These are phyloP conservation scores for Groenewaldozyma sp. DNA, from an alignment of 1,139 yeast species.

Conservation along the genomic window DNA sequence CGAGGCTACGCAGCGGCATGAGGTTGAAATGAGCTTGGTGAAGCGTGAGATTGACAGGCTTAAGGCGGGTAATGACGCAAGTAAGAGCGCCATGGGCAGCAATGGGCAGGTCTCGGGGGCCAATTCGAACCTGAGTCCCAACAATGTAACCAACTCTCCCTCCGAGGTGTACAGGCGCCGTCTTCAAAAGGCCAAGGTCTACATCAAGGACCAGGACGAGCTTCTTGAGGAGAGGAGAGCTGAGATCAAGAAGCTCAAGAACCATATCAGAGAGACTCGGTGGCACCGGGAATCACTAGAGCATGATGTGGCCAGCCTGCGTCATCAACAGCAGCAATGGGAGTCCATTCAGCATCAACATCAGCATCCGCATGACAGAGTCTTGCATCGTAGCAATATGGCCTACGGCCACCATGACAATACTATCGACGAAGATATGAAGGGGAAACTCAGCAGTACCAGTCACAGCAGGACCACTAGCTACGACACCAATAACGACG, in stretches of 20 bases:
- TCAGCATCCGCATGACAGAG: conserved; percentile 4
- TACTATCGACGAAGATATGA: conserved; percentile 3
- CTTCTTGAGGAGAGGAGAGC: conserved; percentile 36
- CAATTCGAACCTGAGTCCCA: conserved; percentile 4
- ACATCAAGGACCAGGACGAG: conserved; percentile 36
- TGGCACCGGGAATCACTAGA: conserved; percentile 15
- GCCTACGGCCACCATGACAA: too few relatives aligned
- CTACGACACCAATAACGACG: conserved; percentile 3
- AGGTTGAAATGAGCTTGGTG: conserved; percentile 38
- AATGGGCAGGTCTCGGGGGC: conserved; percentile 11
- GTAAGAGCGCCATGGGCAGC: conserved; percentile 5
- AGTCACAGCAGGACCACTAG: too few relatives aligned
- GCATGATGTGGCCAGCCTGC: neutral
- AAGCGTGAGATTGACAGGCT: conserved; percentile 43
- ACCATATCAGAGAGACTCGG: conserved; percentile 20
- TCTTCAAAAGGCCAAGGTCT: conserved; percentile 33
- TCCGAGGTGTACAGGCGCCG: conserved; percentile 30
- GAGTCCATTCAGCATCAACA: conserved; percentile 10
- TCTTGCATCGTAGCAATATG: too few relatives aligned
- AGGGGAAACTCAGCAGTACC: too few relatives aligned
- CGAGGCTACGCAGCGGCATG: conserved; percentile 35
- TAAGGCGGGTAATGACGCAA: conserved; percentile 19
- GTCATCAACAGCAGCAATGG: conserved; percentile 13
- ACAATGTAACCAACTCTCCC: conserved; percentile 4
- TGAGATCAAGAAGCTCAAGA: conserved; percentile 28